Base-by-base conservation (phyloP, 2,329 filamentous ascomycete species). In the Fusarium cicatricum region DNA sequence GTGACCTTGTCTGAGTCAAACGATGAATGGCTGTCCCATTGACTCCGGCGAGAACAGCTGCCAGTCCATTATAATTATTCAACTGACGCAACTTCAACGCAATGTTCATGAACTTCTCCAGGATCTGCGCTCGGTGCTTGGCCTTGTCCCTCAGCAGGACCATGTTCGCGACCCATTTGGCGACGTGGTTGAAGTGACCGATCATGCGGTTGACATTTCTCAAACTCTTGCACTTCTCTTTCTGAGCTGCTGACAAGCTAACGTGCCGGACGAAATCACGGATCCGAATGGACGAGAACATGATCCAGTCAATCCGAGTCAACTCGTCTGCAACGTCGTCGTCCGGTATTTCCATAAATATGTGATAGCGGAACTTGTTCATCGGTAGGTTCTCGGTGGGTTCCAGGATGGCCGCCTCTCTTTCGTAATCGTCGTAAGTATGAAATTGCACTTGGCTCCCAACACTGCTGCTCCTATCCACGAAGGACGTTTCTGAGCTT, bases 21-120 rank as follows among this genome's bases (percentile, higher is more conserved):
- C 95, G 89, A 70, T 95, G 90, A 23, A 99, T 89, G 1, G 92
- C 87, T 2, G 90, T 91, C 55, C 91, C 90, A 71, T 96, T 96
- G 69, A 99, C 90, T 9, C 94, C 95, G 7, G 95, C 94, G 53
- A 99, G 85, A 31, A 99, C 87, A 8, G 95, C 94, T n/a, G 93
- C 94, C 2, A 99, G 81, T 0, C 92, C 90, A 72, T 98, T 98
- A 80, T 98, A 99, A 74, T 99, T 98, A 79, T 98, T 97, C 58
- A 97, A 78, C 70, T 93, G 89, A 33, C 95, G 90, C 43, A 99
- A 80, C 77, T 92, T 94, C 69, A 89, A 71, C 31, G 94, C 93
- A 66, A 99, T 87, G 45, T 85, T 85, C 91, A 98, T 98, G 72
- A 97, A 97, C 72, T 97, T 97, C 73, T 97, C 94, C 50, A 99